A percentile compares a stretch with the other conserved stretches of the same genome.
Evolutionary conservation across 1,284 basidiomycete species (phyloP).

Genomic region (Macrocybe sp.): DNA sequence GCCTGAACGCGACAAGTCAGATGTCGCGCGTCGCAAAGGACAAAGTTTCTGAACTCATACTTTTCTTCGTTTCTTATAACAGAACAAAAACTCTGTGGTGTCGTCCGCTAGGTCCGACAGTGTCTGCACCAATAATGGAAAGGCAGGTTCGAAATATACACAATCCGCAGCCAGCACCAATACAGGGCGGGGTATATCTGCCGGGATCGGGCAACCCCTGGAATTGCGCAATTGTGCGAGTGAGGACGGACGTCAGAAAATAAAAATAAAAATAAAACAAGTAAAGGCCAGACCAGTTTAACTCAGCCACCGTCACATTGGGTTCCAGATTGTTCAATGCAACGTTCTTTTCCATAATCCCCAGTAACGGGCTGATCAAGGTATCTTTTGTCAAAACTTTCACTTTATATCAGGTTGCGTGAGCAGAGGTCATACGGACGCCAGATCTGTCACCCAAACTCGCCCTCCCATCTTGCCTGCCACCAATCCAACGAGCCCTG

Average conservation of each 20-base stretch:
- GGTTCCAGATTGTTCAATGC: constrained; percentile 52
- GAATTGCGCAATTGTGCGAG: constrained; percentile 4
- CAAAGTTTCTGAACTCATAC: constrained; percentile 12
- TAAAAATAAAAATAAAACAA: neutral
- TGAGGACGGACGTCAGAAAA: constrained; percentile 14
- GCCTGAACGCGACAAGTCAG: constrained; percentile 46
- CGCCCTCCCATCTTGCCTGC: constrained; percentile 64
- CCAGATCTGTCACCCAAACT: constrained; percentile 87
- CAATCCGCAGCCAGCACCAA: constrained; percentile 87
- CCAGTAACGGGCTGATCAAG: constrained; percentile 57
- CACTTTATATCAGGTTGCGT: constrained; percentile 3
- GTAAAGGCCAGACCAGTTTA: constrained; percentile 63
- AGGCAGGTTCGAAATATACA: constrained; percentile 94
- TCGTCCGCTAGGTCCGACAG: constrained; percentile 58
- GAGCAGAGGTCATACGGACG: constrained; percentile 45
- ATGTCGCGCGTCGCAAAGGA: constrained; percentile 28
- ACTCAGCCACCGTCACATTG: constrained; percentile 57
- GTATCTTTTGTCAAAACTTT: constrained; percentile 13
- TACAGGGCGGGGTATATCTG: constrained; percentile 46
- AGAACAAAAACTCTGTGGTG: constrained; percentile 76
- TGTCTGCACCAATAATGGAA: constrained; percentile 83
- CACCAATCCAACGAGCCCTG: constrained; percentile 85
- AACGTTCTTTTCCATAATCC: constrained; percentile 73
- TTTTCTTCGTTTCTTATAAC: constrained; percentile 91
- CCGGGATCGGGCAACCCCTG: constrained; percentile 53